Evolutionary conservation across 306 rosid genomes (phyloP), one percentile per base, ranked within the genome.

Genomic region (Datisca glomerata): DNA sequence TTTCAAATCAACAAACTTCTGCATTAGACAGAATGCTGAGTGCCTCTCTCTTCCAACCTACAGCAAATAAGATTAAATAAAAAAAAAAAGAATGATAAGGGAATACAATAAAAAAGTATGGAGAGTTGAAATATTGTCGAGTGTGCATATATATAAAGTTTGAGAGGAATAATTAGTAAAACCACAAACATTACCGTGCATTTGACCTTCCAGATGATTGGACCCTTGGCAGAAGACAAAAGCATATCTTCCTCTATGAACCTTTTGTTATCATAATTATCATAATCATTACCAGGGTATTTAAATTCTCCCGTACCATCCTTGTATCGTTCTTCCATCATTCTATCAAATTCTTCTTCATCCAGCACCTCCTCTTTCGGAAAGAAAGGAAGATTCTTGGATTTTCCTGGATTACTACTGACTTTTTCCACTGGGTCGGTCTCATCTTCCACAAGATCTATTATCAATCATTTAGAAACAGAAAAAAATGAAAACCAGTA

Each of bases 1-100:
- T 58, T 64, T 59, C 68, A 91, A 55, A 57, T 91, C 92, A 66
- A 67, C 85, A 78, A 60, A 91, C 74, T 84, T 91, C 71, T 91
- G 98, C 96, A 91, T 84, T 40, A 91, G 67, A 73, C 94, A 91
- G 56, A 80, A 64, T 25, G 75, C 76, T 18, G 89, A 75, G 45
- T 63, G 71, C 73, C 79, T 71, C 75, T 91, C 98, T 0, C 94
- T 93, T 53, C 98, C 98, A 66, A 78, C 98, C 98, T 91, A 63
- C 68, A 53, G 39, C 29, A 42, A 44, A 25, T 36, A 16, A n/a
- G 18, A 6, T 52, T 13, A 17, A 37, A 21, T 36, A 13, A 48
- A 49, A 50, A 42, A 51, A 37, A 42, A 36, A 37, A 13, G 31
- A 50, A 40, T 10, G 47, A 59, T 22, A 11, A 11, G 14, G 31